phyloP scores from a whole-genome alignment of 768 basidiomycete genomes.

The Boletus fagicola region DNA sequence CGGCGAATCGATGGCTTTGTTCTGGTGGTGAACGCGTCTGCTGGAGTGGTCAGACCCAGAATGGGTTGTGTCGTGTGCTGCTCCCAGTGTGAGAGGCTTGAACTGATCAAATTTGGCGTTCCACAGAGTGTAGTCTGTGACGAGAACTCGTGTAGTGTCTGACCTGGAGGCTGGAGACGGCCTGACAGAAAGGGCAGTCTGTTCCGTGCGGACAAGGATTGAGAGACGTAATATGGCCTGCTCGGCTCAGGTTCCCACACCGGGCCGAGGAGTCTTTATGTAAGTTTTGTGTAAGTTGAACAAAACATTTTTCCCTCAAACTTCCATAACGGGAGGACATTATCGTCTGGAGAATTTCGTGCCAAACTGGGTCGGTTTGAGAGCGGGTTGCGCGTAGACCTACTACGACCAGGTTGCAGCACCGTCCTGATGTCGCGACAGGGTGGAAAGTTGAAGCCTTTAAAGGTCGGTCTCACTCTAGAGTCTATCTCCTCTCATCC shows the following conservation, averaged over 20 bases:
- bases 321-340: conserved; percentile 8
- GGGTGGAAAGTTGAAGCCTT: conserved; percentile 84
- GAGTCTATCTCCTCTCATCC: neutral
- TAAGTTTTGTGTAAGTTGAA: neutral
- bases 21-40: conserved; percentile 6
- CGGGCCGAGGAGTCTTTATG: neutral
- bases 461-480: conserved; percentile 59
- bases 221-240: neutral
- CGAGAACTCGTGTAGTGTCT: conserved; percentile 1
- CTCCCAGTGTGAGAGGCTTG: conserved; percentile 4
- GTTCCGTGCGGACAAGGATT: neutral
- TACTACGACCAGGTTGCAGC: neutral
- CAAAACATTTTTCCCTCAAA: neutral
- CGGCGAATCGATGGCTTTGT: neutral
- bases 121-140: conserved; percentile 12
- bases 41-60: neutral
- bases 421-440: conserved; percentile 47
- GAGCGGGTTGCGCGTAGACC: neutral
- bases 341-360: neutral
- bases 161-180: conserved; percentile 2
- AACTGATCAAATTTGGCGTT: neutral
- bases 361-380: neutral
- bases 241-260: neutral
- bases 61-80: neutral
- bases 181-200: neutral